Conservation (phyloP, 768 basidiomycete genomes). For the Auricularia cornea region DNA sequence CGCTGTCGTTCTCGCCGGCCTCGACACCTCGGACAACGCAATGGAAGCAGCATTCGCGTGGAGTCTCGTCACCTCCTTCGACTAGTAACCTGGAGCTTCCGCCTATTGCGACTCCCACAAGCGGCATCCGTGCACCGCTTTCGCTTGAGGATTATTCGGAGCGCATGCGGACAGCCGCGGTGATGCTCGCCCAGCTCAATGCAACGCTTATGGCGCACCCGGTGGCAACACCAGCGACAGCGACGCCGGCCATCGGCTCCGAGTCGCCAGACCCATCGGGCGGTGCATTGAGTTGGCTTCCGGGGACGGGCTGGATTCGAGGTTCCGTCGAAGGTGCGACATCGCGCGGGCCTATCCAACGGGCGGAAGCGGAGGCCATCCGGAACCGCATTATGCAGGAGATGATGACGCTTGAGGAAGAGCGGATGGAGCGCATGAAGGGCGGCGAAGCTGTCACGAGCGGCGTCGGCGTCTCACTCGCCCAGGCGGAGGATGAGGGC, state of each 20-base stretch:
- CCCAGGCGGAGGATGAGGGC: constrained; percentile 81
- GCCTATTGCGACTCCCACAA: constrained; percentile 1
- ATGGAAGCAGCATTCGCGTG: background rate
- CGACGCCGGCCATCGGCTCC: constrained; percentile 8
- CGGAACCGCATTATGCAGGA: constrained; percentile 96
- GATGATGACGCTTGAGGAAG: constrained; percentile 95
- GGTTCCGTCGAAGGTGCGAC: constrained; percentile 16
- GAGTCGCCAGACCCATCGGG: background rate
- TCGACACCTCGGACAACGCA: constrained; percentile 1
- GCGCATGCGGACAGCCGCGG: constrained; percentile 95
- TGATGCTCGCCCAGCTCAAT: constrained; percentile 96
- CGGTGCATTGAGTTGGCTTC: constrained; percentile 37
- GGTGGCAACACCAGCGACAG: constrained; percentile 6
- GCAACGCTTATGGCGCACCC: constrained; percentile 48
- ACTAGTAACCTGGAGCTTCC: background rate
- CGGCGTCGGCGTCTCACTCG: constrained; percentile 31
- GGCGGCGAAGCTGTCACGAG: constrained; percentile 21
- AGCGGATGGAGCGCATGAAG: constrained; percentile 87
- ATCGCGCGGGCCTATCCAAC: constrained; percentile 32
- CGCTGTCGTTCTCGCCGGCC: background rate
- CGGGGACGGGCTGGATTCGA: constrained; percentile 47
- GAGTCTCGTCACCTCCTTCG: constrained; percentile 3
- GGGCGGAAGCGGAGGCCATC: constrained; percentile 81
- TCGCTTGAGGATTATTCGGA: constrained; percentile 97
- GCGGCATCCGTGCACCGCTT: constrained; percentile 30